These are phyloP conservation scores for Cystofilobasidium capitatum DNA, from an alignment of 768 basidiomycete species.

Conservation along the genomic window DNA sequence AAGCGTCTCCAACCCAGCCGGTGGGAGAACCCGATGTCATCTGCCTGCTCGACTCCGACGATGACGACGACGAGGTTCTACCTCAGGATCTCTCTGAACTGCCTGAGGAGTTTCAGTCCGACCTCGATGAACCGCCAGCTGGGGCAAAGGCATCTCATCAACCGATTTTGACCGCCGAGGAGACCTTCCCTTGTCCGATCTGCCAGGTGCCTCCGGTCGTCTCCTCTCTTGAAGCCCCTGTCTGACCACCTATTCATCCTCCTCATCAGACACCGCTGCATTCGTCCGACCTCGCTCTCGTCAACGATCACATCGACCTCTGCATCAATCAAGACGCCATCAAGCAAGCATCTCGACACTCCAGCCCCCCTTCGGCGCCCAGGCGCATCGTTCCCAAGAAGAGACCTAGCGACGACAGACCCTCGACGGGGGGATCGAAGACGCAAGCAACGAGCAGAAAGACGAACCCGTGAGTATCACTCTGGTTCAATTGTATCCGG, in stretches of 20 bases:
- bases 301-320: constrained; percentile 83
- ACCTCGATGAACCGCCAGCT: too few species aligned
- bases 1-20: constrained; percentile 33
- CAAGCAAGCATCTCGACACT: constrained; percentile 50
- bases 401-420: background rate
- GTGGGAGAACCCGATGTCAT: background rate
- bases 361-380: too few species aligned
- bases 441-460: background rate
- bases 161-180: background rate
- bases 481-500: background rate
- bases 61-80: background rate
- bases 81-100: background rate
- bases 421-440: background rate
- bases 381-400: too few species aligned
- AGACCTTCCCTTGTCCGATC: constrained; percentile 10
- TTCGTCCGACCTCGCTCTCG: constrained; percentile 63
- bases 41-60: constrained; percentile 16
- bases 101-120: background rate
- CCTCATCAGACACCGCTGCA: constrained; percentile 27
- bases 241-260: constrained; percentile 27
- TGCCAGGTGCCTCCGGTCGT: constrained; percentile 8
- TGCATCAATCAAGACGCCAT: constrained; percentile 75
- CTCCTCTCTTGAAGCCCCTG: background rate
- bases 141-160: too few species aligned
- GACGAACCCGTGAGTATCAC: background rate